Base-by-base conservation (phyloP, 192 early-diverging fungal genomes). In the Podila epigama region DNA sequence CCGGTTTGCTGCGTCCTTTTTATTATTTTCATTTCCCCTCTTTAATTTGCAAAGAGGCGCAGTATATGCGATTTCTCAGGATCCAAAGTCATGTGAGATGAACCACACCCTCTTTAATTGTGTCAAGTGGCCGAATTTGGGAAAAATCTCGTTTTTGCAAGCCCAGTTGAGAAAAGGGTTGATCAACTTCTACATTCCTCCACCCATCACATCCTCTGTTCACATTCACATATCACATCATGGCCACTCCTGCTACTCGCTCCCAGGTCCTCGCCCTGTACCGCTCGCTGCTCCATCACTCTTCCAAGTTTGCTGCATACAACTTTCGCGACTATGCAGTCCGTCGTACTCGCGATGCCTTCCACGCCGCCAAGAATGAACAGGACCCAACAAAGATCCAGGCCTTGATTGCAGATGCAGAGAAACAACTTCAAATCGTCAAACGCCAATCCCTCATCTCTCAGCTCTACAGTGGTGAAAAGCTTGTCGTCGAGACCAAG, bases 291-390 rank as follows among this genome's bases (percentile, higher is more conserved):
- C 85, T 95, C 20, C 89, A 91, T 51, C 84, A 90, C 42, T 86
- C 92, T 5, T 86, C 88, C 62, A 85, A 83, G 16, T 97, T 94
- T 64, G 79, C 88, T 32, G 85, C 87, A 68, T 95, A 97, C 89
- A 96, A 95, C 88, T 97, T 94, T 81, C 88, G 91, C 55, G 85
- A 91, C 70, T 97, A 96, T 79, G 91, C 93, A 58, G 79, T 90
- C 62, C 91, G 94, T 41, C 87, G 93, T 34, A 84, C 92, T 22
- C 82, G 84, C 56, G 94, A 97, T 83, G 87, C 88, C 29, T 97
- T 96, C 87, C 87, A 86, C 48, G 80, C 80, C n/a, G 64, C 87
- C 60, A 79, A 79, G 63, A 70, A 57, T 27, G 83, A 82, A 62
- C 81, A 88, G 31, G 85, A 91, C 63, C 84, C 90, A 5, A 79